Percentiles rank a stretch among this genome's conserved stretches.
Conservation (phyloP, 2,329 filamentous ascomycete species). For the Botrytis pseudocinerea region DNA sequence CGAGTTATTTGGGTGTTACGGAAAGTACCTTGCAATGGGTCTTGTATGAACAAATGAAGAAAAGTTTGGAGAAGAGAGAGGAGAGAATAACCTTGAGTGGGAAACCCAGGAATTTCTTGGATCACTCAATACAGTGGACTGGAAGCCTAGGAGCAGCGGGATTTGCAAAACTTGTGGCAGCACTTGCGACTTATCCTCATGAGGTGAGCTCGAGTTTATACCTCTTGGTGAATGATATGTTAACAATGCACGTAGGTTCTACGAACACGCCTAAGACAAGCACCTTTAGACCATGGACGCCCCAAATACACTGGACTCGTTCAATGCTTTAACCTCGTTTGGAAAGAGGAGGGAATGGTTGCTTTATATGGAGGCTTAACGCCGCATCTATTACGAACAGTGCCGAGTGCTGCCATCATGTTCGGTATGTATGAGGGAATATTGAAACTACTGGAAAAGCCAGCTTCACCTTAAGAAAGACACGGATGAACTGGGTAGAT, state of each 20-base stretch:
- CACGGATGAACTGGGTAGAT: not conserved
- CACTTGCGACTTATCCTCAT: constrained; percentile 85
- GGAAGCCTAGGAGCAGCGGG: constrained; percentile 80
- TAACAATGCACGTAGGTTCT: constrained; percentile 57
- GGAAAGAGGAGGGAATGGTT: constrained; percentile 82
- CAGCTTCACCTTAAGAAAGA: constrained; percentile 34
- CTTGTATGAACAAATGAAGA: constrained; percentile 90
- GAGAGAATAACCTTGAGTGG: constrained; percentile 58
- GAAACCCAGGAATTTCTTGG: constrained; percentile 66
- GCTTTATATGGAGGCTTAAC: constrained; percentile 89
- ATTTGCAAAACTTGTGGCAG: constrained; percentile 80
- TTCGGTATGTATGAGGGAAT: constrained; percentile 73
- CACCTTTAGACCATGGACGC: constrained; percentile 68
- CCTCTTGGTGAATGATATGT: constrained; percentile 10
- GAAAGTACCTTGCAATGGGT: constrained; percentile 94
- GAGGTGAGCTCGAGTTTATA: constrained; percentile 58
- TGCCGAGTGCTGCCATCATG: constrained; percentile 93
- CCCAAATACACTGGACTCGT: constrained; percentile 86
- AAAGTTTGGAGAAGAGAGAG: constrained; percentile 65
- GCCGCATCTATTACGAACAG: constrained; percentile 85
- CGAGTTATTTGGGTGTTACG: constrained; percentile 86
- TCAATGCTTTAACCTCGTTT: constrained; percentile 86
- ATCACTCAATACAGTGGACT: constrained; percentile 73
- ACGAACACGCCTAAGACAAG: constrained; percentile 80
- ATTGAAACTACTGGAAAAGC: constrained; percentile 38